phyloP scores from a whole-genome alignment of 2,329 filamentous ascomycete genomes.

The Kalmusia sp. region DNA sequence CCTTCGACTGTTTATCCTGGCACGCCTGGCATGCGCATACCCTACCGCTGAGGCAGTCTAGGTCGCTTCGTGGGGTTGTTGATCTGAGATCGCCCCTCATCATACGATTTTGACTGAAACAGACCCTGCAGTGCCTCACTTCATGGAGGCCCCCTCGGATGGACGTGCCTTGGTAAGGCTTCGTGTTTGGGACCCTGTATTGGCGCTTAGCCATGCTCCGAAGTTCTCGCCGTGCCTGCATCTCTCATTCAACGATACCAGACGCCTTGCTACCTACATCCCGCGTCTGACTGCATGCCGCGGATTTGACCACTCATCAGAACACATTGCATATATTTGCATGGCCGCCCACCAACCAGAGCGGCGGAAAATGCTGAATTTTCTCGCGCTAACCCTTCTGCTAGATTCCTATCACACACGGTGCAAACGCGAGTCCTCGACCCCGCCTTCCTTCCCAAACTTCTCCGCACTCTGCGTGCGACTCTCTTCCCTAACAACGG shows the following conservation, averaged over 20 bases:
- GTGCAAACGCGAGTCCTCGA: conserved; percentile 51
- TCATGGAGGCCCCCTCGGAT: conserved; percentile 3
- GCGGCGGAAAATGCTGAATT: conserved; percentile 17
- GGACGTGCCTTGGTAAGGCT: neutral
- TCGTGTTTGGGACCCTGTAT: neutral
- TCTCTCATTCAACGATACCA: conserved; percentile 2
- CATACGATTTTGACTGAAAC: conserved; percentile 3
- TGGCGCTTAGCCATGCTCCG: conserved; percentile 9
- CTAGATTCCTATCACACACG: conserved; percentile 55
- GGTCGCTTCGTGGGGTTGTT: neutral
- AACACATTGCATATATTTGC: conserved; percentile 28
- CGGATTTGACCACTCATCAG: conserved; percentile 26
- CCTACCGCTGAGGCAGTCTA: conserved; percentile 1
- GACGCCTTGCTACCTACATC: conserved; percentile 10
- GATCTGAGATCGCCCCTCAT: neutral
- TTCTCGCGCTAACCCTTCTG: conserved; percentile 34
- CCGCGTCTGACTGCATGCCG: conserved; percentile 34
- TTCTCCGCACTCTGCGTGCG: conserved; percentile 73
- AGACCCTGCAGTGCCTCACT: neutral
- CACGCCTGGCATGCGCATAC: conserved; percentile 9
- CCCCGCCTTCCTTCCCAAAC: conserved; percentile 52
- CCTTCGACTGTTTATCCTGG: conserved; percentile 8
- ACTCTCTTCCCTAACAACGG: conserved; percentile 87
- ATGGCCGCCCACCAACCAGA: conserved; percentile 32
- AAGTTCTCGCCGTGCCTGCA: neutral